Percentiles rank a stretch among this genome's conserved stretches.
Evolutionary conservation across 768 basidiomycete genomes (phyloP).

Genomic region (Grammothele lineata): DNA sequence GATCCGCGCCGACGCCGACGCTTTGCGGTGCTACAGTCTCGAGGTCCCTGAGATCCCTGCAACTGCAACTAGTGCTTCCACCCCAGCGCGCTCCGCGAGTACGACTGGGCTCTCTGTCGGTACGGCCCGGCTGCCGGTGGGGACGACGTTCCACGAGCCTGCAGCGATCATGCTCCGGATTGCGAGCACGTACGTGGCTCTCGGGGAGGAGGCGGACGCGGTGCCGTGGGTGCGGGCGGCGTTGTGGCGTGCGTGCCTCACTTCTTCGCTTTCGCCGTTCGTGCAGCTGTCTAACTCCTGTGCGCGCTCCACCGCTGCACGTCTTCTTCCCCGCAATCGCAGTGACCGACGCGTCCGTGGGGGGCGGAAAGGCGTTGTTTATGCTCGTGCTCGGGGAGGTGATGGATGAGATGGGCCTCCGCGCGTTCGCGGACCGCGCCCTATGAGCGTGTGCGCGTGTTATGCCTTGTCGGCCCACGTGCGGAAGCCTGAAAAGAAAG

Average conservation of each 20-base stretch:
- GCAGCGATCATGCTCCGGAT: constrained; percentile 11
- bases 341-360: constrained; percentile 10
- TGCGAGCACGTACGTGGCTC: constrained; percentile 3
- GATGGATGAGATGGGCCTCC: constrained; percentile 5
- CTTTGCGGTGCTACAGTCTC: constrained; percentile 8
- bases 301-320: not conserved
- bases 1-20: constrained; percentile 3
- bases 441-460: too few relatives aligned
- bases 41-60: not conserved
- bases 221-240: constrained; percentile 9
- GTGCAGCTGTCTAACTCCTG: not conserved
- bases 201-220: constrained; percentile 5
- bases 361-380: constrained; percentile 12
- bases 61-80: too few relatives aligned
- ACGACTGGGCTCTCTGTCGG: constrained; percentile 1
- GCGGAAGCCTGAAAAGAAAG: too few relatives aligned
- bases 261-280: not conserved
- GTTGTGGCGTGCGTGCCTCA: constrained; percentile 6
- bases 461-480: not conserved
- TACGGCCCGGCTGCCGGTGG: constrained; percentile 6
- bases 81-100: not conserved
- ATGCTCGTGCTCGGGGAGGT: constrained; percentile 6
- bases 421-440: constrained; percentile 4
- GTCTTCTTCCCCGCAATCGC: too few relatives aligned
- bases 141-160: constrained; percentile 7